Conservation (phyloP, 176 grass and related monocot genomes). For the Aegilops umbellulata region DNA sequence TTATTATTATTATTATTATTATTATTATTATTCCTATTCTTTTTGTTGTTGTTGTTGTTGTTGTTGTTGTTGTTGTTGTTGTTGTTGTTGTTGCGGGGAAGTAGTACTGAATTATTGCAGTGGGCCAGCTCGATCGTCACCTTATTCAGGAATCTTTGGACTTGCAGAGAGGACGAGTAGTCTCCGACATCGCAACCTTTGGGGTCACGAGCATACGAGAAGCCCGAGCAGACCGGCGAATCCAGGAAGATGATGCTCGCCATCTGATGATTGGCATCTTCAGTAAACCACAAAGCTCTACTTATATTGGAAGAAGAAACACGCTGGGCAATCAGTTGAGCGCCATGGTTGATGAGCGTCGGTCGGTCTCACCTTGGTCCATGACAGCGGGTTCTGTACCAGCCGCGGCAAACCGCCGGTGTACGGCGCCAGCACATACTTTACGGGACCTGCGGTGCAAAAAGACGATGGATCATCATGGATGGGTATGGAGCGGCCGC, state of each 20-base stretch:
- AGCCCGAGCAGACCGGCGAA: conserved; percentile 62
- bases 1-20: too few relatives aligned
- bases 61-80: too few relatives aligned
- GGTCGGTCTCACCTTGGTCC: conserved; percentile 35
- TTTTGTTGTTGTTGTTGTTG: too few relatives aligned
- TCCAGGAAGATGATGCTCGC: conserved; percentile 63
- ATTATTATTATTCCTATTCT: too few relatives aligned
- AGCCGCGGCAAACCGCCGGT: conserved; percentile 34
- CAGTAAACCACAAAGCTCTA: neutral
- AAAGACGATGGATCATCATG: neutral
- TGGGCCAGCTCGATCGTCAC: neutral
- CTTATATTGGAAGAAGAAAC: neutral
- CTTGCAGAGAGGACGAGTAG: conserved; percentile 34
- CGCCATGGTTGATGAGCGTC: neutral
- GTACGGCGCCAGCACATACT: conserved; percentile 12
- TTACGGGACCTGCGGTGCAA: conserved; percentile 34
- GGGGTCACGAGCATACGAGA: conserved; percentile 40
- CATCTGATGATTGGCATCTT: neutral
- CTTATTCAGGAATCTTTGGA: conserved; percentile 50
- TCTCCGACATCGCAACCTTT: conserved; percentile 54
- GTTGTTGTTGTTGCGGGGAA: too few relatives aligned
- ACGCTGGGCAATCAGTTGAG: neutral
- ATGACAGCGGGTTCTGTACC: conserved; percentile 34
- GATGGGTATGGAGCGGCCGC: neutral
- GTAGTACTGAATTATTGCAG: too few relatives aligned